A percentile compares a stretch with the other conserved stretches of the same genome.
These are phyloP conservation scores for Pseudocercospora macadamiae DNA, from an alignment of 2,329 filamentous ascomycete genomes.

Conservation along the genomic window DNA sequence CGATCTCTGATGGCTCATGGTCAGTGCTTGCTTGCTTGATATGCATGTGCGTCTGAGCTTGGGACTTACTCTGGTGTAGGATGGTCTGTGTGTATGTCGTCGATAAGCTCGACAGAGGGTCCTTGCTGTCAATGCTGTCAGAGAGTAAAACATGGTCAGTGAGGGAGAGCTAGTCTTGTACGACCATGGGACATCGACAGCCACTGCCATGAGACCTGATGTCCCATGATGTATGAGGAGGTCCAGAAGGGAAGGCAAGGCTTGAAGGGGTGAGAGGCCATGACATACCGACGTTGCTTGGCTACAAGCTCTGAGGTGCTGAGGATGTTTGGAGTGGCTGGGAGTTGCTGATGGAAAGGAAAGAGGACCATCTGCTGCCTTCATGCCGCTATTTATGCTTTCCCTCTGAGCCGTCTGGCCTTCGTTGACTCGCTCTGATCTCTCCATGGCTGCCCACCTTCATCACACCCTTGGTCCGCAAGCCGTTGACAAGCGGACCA, in stretches of 20 bases:
- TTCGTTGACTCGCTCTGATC: slow-evolving; percentile 13
- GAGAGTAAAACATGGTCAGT: slow-evolving; percentile 8
- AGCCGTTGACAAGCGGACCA: slow-evolving; percentile 19
- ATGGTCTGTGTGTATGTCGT: slow-evolving; percentile 14
- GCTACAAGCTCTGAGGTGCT: slow-evolving; percentile 3
- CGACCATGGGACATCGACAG: slow-evolving; percentile 11
- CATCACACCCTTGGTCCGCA: slow-evolving; percentile 22
- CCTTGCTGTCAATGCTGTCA: slow-evolving; percentile 9
- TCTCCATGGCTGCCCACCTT: slow-evolving; percentile 11
- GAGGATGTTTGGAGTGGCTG: slow-evolving; percentile 21
- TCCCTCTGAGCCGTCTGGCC: slow-evolving; percentile 16
- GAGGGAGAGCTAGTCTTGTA: neutral
- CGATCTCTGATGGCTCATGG: slow-evolving; percentile 9
- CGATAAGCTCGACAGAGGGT: neutral
- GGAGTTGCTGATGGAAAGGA: slow-evolving; percentile 23
- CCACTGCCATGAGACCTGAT: neutral
- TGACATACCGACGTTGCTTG: slow-evolving; percentile 21
- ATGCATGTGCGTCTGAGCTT: slow-evolving; percentile 10
- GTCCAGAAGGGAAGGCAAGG: neutral
- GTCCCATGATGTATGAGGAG: neutral
- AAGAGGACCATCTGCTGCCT: slow-evolving; percentile 17
- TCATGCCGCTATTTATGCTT: slow-evolving; percentile 38
- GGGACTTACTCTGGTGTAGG: slow-evolving; percentile 7
- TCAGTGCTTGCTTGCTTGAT: slow-evolving; percentile 14
- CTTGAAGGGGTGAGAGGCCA: slow-evolving; percentile 1